Conservation (phyloP, 2,329 filamentous ascomycete genomes). For the Capronia epimyces region DNA sequence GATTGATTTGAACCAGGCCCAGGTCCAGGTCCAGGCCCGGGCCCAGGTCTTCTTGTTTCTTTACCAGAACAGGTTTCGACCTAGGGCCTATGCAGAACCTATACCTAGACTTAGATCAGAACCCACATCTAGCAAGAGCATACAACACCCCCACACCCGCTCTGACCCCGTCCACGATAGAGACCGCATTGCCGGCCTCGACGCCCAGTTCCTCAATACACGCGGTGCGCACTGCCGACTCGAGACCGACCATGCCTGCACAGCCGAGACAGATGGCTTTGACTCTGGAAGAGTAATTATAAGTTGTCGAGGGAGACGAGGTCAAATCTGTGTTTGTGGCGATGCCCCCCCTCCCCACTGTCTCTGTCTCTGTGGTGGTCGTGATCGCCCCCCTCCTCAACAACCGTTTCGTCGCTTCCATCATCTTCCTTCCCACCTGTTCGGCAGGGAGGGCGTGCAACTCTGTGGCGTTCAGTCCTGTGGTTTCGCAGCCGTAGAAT, state of each 20-base stretch:
- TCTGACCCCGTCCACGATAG: slow-evolving; percentile 74
- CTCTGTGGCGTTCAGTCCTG: slow-evolving; percentile 72
- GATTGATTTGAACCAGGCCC: too few relatives aligned
- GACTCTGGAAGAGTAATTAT: slow-evolving; percentile 32
- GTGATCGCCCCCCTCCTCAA: slow-evolving; percentile 39
- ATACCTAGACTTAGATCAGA: slow-evolving; percentile 26
- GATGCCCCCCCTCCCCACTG: neutral
- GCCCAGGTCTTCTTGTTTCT: too few relatives aligned
- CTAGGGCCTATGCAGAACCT: too few relatives aligned
- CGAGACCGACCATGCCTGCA: slow-evolving; percentile 84
- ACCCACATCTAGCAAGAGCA: slow-evolving; percentile 17
- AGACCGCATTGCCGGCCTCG: slow-evolving; percentile 54
- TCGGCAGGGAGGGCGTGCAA: slow-evolving; percentile 64
- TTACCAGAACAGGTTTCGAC: too few relatives aligned
- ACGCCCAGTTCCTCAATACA: slow-evolving; percentile 60
- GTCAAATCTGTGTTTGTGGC: neutral
- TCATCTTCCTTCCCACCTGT: slow-evolving; percentile 61
- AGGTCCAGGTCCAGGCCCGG: too few relatives aligned
- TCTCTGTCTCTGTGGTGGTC: neutral
- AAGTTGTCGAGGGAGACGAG: neutral
- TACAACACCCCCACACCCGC: slow-evolving; percentile 34
- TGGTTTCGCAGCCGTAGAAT: slow-evolving; percentile 78
- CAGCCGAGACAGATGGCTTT: slow-evolving; percentile 76
- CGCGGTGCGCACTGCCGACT: slow-evolving; percentile 66
- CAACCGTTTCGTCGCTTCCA: slow-evolving; percentile 62